These are phyloP conservation scores for Aspergillus fijiensis DNA, from an alignment of 2,329 filamentous ascomycete species.

Conservation along the genomic window DNA sequence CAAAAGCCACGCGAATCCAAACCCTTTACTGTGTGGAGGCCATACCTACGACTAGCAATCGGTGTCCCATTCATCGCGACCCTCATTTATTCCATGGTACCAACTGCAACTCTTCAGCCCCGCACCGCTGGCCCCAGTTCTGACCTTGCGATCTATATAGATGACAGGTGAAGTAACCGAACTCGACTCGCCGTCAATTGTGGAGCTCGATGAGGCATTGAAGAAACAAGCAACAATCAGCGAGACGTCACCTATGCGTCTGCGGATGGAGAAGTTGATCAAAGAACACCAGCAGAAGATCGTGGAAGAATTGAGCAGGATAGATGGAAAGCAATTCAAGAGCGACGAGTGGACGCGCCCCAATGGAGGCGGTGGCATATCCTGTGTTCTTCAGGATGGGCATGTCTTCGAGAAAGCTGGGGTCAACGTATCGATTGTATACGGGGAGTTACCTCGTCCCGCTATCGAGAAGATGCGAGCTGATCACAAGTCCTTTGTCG, in stretches of 20 bases:
- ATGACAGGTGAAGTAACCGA: slow-evolving; percentile 40
- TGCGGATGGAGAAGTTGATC: slow-evolving; percentile 96
- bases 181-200: slow-evolving; percentile 62
- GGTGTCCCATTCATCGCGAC: slow-evolving; percentile 51
- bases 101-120: neutral
- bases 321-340: slow-evolving; percentile 81
- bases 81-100: slow-evolving; percentile 54
- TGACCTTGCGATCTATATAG: slow-evolving; percentile 20
- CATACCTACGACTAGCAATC: slow-evolving; percentile 50
- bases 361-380: slow-evolving; percentile 88
- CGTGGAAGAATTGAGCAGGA: slow-evolving; percentile 73
- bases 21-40: slow-evolving; percentile 43
- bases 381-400: slow-evolving; percentile 91
- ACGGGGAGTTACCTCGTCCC: slow-evolving; percentile 80
- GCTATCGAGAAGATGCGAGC: slow-evolving; percentile 91
- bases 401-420: slow-evolving; percentile 98
- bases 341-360: slow-evolving; percentile 84
- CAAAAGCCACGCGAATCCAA: slow-evolving; percentile 23
- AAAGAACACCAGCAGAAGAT: slow-evolving; percentile 90
- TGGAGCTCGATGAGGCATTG: slow-evolving; percentile 76
- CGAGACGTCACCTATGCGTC: slow-evolving; percentile 84
- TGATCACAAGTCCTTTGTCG: slow-evolving; percentile 86
- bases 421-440: slow-evolving; percentile 92
- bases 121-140: neutral
- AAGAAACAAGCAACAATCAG: slow-evolving; percentile 77